Evolutionary conservation across 2,329 filamentous ascomycete species (phyloP).

Genomic region (Cladosporium oxysporum): DNA sequence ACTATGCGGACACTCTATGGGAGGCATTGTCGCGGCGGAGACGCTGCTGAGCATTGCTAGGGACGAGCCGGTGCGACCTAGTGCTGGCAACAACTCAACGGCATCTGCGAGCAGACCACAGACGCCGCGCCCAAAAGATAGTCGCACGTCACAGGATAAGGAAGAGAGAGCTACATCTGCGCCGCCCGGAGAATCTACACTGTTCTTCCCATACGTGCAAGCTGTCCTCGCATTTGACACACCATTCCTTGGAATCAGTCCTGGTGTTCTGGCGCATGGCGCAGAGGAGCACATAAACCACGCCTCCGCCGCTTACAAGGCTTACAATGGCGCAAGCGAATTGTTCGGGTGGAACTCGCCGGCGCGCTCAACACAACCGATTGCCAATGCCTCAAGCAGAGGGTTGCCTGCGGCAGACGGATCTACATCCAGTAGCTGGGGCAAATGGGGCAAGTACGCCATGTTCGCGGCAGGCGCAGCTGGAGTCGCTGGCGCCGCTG

Average conservation of each 20-base stretch:
- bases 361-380: slow-evolving; percentile 25
- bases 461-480: slow-evolving; percentile 81
- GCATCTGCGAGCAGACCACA: slow-evolving; percentile 18
- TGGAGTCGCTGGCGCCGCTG: slow-evolving; percentile 77
- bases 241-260: slow-evolving; percentile 80
- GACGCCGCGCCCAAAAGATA: slow-evolving; percentile 6
- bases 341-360: slow-evolving; percentile 54
- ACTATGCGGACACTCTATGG: slow-evolving; percentile 81
- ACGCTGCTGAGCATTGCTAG: slow-evolving; percentile 74
- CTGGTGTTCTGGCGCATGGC: slow-evolving; percentile 79
- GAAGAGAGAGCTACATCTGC: slow-evolving; percentile 24
- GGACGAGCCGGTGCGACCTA: slow-evolving; percentile 53
- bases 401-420: slow-evolving; percentile 32
- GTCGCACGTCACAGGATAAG: background rate
- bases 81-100: slow-evolving; percentile 9
- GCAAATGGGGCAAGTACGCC: slow-evolving; percentile 80
- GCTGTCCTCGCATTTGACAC: slow-evolving; percentile 93
- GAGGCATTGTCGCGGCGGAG: slow-evolving; percentile 93
- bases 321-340: slow-evolving; percentile 63
- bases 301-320: slow-evolving; percentile 68
- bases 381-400: slow-evolving; percentile 32
- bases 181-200: slow-evolving; percentile 22
- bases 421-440: slow-evolving; percentile 58
- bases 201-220: slow-evolving; percentile 94
- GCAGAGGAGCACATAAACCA: slow-evolving; percentile 85